Base-by-base conservation (phyloP, 148 eudicot species). In the Nyssa sinensis region DNA sequence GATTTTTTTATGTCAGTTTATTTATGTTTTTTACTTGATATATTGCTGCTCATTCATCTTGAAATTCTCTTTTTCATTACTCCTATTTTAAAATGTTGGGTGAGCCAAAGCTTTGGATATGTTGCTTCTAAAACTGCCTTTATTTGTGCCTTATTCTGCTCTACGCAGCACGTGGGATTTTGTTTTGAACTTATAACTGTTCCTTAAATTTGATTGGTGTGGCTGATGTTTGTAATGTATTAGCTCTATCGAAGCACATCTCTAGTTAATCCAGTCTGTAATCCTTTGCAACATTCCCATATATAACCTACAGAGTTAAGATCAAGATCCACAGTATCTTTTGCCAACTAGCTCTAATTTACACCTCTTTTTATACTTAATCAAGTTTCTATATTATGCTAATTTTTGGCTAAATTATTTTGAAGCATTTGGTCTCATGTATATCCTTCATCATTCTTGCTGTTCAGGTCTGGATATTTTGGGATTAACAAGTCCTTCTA, bases 381-480 rank as follows among this genome's bases (percentile, higher is more conserved):
- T 5, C 6, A 62, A 62, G 17, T 28, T 62, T 6, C 21, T 2
- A 12, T 28, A n/a, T 2, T 10, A 13, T 7, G 1, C 21, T 62
- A 19, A 58, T 55, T 62, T 62, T 62, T 3, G 64, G 19, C 11
- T 12, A 3, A 29, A 62, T 58, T 27, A 62, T 62, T 29, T 55
- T 29, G 16, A 62, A 27, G 64, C 5, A 5, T 12, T 10, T 62
- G 33, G 33, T 29, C 34, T 62, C 33, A 77, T 71, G 70, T 83
- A 25, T 73, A 78, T 71, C 33, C 60, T 37, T 37, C 70, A 23
- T 70, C 81, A 23, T 73, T 64, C 25, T 81, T 78, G 35, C 82
- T 84, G 13, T 78, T 83, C 27, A 74, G 72, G 66, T 57, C 28
- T 74, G 58, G 53, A 23, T 53, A 71, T 23, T 81, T 86, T 51